Evolutionary conservation across 306 rosid genomes (phyloP).

Genomic region (Abrus pulchellus): DNA sequence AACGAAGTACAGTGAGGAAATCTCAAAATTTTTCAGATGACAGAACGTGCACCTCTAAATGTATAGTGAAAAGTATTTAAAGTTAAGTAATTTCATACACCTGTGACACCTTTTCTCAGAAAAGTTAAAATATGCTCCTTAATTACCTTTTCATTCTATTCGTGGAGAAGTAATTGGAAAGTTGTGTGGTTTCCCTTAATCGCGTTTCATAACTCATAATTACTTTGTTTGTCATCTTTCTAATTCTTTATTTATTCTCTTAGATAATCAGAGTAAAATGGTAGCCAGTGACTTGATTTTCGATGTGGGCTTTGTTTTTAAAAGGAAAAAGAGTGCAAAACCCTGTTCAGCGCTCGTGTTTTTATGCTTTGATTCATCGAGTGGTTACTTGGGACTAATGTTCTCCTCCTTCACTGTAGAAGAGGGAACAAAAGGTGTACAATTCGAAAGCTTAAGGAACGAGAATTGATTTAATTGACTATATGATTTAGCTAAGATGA

Average conservation of each 20-base stretch:
- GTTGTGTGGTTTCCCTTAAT: neutral
- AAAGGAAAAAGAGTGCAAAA: neutral
- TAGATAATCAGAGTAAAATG: neutral
- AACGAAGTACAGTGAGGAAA: too few species aligned
- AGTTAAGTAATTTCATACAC: too few species aligned
- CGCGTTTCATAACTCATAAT: neutral
- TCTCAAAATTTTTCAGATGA: too few species aligned
- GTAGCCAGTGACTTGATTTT: neutral
- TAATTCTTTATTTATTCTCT: neutral
- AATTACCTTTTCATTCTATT: constrained; percentile 5
- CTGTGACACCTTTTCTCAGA: neutral
- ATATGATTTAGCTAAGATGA: neutral
- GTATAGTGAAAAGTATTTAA: too few species aligned
- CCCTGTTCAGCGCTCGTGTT: neutral
- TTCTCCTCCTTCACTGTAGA: neutral
- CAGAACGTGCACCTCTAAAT: too few species aligned
- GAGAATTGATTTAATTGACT: neutral
- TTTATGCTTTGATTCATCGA: constrained; percentile 46
- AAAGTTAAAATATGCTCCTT: neutral
- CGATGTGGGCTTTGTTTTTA: neutral
- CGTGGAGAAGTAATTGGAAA: neutral
- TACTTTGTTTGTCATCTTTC: neutral
- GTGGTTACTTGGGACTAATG: constrained; percentile 1
- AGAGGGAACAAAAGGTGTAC: too few species aligned
- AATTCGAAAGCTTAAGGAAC: neutral